Conservation (phyloP, 2,329 filamentous ascomycete genomes). For the Oidium heveae region DNA sequence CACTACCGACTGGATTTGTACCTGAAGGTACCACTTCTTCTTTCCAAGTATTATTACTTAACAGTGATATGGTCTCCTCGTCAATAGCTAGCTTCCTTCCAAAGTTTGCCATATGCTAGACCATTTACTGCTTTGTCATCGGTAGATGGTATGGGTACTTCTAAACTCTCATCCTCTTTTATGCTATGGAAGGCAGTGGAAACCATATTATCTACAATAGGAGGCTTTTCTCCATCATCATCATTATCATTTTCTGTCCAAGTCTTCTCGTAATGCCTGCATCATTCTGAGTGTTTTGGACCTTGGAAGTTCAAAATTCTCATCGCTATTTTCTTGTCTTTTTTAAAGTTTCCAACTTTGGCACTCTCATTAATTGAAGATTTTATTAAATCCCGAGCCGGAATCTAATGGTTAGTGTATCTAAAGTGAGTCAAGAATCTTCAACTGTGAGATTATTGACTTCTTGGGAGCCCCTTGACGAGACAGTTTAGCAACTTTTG, state of each 20-base stretch:
- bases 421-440: neutral
- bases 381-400: too few relatives aligned
- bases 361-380: neutral
- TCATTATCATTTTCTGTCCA: neutral
- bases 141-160: neutral
- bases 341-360: neutral
- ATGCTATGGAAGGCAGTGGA: neutral
- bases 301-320: neutral
- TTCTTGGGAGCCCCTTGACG: neutral
- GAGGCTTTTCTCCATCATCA: neutral
- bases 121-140: neutral
- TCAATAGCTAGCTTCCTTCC: neutral
- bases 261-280: neutral
- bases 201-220: neutral
- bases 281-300: neutral
- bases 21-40: neutral
- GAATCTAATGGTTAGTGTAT: neutral
- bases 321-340: neutral
- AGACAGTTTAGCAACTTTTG: neutral
- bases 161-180: neutral
- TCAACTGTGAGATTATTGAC: neutral
- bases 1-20: neutral
- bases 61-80: neutral
- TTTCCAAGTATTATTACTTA: neutral
- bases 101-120: neutral